Base-by-base conservation (phyloP, 345 rosid species). In the Eucalyptus cloeziana region DNA sequence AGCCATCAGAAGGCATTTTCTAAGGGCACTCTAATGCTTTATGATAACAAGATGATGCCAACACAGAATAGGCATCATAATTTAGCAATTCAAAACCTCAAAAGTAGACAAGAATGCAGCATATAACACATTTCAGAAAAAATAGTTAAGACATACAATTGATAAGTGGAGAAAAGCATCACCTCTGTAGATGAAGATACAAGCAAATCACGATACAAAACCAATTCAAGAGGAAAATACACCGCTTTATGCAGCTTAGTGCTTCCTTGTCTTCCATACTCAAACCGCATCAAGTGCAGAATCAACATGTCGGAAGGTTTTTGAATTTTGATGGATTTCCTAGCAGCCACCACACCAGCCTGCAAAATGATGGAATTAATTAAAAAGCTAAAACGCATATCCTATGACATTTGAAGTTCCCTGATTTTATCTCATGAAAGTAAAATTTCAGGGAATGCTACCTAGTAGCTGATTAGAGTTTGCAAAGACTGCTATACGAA, bases 251-350 rank as follows among this genome's bases (percentile, higher is more conserved):
- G 96, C 92, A 98, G 86, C 93, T 98, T 98, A 50, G 99, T 93
- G 92, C 99, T 97, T 89, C 99, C 99, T 91, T 94, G 96, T 91
- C 92, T 95, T 92, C 97, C 99, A 88, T 97, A 98, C 90, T 96
- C 92, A 92, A 98, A 98, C 22, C 99, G 98, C 98, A 93, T 97
- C 50, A 98, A 92, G 91, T 98, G 99, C 94, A 98, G 92, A 90
- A 98, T 96, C 97, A 98, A 92, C 91, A 98, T 92, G 94, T 95
- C 96, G 19, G 99, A 94, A 87, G 96, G 98, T 30, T 92, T 94
- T 92, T 95, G 95, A 90, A 98, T 98, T 94, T 96, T 92, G 86
- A 95, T 93, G 13, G 94, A 94, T 93, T 98, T 98, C 86, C 92
- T 96, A 52, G 99, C 99, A 91, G 94, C 92, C 91, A 97, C 99